These are phyloP conservation scores for Talaromyces sp. DNA, from an alignment of 2,329 filamentous ascomycete species.

Conservation along the genomic window DNA sequence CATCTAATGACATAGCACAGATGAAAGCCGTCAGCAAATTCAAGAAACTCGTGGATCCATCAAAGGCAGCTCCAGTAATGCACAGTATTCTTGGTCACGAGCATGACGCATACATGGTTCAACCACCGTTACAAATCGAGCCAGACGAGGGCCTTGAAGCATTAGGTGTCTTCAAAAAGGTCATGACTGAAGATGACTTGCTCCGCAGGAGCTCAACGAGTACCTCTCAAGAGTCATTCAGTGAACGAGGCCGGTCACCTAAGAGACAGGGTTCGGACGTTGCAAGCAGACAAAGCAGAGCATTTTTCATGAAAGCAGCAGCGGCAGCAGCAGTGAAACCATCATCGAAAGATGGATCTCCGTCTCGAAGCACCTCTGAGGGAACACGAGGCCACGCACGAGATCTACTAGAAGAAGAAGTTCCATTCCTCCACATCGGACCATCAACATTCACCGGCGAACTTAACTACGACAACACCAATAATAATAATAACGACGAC, in stretches of 20 bases:
- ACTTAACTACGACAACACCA: too few relatives aligned
- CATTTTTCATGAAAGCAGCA: conserved; percentile 4
- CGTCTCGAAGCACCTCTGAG: conserved; percentile 34
- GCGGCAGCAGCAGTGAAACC: conserved; percentile 19
- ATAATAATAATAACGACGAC: not conserved
- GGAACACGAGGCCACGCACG: conserved; percentile 58
- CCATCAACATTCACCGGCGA: conserved; percentile 45
- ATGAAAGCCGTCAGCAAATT: conserved; percentile 90
- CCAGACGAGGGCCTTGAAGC: conserved; percentile 30
- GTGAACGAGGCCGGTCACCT: conserved; percentile 15
- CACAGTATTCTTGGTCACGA: conserved; percentile 57
- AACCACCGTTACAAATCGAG: conserved; percentile 52
- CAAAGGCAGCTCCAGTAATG: conserved; percentile 46
- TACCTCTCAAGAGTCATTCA: not conserved
- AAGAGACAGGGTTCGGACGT: conserved; percentile 6
- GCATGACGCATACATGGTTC: conserved; percentile 49
- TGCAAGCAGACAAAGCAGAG: not conserved
- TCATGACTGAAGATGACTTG: conserved; percentile 39
- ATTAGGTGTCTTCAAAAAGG: conserved; percentile 48
- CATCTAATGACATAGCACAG: conserved; percentile 37
- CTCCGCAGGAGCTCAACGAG: conserved; percentile 5
- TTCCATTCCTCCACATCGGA: conserved; percentile 71
- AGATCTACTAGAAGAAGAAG: conserved; percentile 60
- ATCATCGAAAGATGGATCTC: conserved; percentile 27
- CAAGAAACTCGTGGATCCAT: conserved; percentile 64